These are phyloP conservation scores for Candida sithepensis DNA, from an alignment of 805 yeast species.

Conservation along the genomic window DNA sequence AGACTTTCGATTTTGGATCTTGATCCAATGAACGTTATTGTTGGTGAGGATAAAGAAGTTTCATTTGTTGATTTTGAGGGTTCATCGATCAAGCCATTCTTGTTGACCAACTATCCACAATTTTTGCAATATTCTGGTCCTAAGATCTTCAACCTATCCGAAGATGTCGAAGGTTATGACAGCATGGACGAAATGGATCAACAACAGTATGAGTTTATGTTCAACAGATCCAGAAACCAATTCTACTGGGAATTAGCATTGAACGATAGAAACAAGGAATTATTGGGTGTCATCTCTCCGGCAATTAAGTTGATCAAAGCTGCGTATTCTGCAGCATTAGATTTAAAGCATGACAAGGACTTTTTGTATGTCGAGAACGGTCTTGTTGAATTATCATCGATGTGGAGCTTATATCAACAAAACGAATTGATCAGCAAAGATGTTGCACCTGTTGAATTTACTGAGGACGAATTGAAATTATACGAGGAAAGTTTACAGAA, in stretches of 20 bases:
- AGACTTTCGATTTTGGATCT: slow-evolving; percentile 78
- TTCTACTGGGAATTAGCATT: slow-evolving; percentile 79
- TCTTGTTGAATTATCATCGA: slow-evolving; percentile 58
- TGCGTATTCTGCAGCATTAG: slow-evolving; percentile 60
- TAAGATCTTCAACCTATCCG: slow-evolving; percentile 70
- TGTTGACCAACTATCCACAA: slow-evolving; percentile 73
- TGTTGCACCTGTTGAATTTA: slow-evolving; percentile 56
- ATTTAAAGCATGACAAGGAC: slow-evolving; percentile 54
- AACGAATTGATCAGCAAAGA: slow-evolving; percentile 50
- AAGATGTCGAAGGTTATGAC: slow-evolving; percentile 71
- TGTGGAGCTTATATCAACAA: slow-evolving; percentile 65
- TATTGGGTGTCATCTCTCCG: slow-evolving; percentile 83
- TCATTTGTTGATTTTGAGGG: slow-evolving; percentile 81
- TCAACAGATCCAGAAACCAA: slow-evolving; percentile 87
- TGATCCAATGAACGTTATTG: slow-evolving; percentile 83
- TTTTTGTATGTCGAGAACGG: slow-evolving; percentile 63
- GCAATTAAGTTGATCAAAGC: slow-evolving; percentile 65
- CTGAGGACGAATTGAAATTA: slow-evolving; percentile 54
- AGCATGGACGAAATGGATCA: slow-evolving; percentile 67
- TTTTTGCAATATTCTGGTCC: slow-evolving; percentile 88
- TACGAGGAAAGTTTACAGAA: slow-evolving; percentile 57
- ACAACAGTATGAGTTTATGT: slow-evolving; percentile 81
- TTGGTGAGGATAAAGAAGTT: slow-evolving; percentile 40
- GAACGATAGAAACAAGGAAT: slow-evolving; percentile 57
- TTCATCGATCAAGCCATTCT: slow-evolving; percentile 74